Base-by-base conservation (phyloP, 495 filamentous ascomycete genomes). In the Lepraria neglecta region DNA sequence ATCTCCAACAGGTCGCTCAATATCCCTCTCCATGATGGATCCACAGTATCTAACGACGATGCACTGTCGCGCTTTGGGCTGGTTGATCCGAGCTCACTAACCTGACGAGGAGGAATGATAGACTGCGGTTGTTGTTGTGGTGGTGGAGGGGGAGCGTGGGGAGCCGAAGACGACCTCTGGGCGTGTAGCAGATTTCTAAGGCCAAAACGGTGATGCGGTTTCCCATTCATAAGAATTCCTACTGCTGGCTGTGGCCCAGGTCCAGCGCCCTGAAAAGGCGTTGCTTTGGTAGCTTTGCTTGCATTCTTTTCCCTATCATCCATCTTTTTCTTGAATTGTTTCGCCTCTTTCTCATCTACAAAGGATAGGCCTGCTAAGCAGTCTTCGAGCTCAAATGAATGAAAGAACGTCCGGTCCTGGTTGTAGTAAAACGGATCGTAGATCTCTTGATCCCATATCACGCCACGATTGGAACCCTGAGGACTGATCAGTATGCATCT, bases 391-490 rank as follows among this genome's bases (percentile, higher is more conserved):
- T 97, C 94, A 69, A 98, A 97, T 5, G 90, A 89, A 71, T 97
- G 92, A 75, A 98, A 97, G 73, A 97, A 98, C 38, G 87, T 90
- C 53, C 94, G 87, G 71, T 98, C 95, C 68, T 94, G 90, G 70
- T 96, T 94, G 75, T 97, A 98, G 43, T 80, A 80, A 77, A 96
- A 97, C 50, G 84, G 87, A 57, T 98, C 91, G 72, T 92, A 97
- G 66, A 97, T 87, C 72, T 98, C 94, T 75, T 97, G 91, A 70
- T 98, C 94, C 94, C 94, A 98, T 66, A 98, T 87, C 30, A 98
- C 95, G 53, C 95, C 94, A 67, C 87, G 83, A 72, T 84, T 85
- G 50, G 87, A 78, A 40, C 88, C 81, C 90, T 95, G 67, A 50
- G 21, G 15, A 51, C 15, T 14, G 11, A 57, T 64, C 14, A 59